phyloP scores from a whole-genome alignment of 768 basidiomycete genomes.

The Trametes villosa region DNA sequence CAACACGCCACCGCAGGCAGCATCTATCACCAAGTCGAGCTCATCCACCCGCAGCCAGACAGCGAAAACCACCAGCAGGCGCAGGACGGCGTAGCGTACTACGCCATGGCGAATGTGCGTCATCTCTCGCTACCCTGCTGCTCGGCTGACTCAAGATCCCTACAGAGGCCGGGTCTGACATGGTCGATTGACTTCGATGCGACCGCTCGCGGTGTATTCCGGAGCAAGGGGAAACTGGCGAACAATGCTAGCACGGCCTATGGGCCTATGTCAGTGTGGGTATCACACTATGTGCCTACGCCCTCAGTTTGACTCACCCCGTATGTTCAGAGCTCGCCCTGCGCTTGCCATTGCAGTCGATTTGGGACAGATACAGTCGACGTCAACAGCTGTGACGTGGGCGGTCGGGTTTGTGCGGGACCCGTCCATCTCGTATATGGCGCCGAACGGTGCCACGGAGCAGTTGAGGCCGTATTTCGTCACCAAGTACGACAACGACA shows the following conservation, averaged over 20 bases:
- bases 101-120: constrained; percentile 14
- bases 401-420: constrained; percentile 33
- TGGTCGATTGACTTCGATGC: neutral
- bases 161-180: neutral
- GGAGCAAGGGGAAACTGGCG: constrained; percentile 17
- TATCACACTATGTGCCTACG: neutral
- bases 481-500: neutral
- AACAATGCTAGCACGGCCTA: constrained; percentile 9
- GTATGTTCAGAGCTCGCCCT: neutral
- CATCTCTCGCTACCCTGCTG: too few relatives aligned
- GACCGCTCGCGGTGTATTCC: constrained; percentile 25
- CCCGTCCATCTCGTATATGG: constrained; percentile 30
- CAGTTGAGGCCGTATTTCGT: constrained; percentile 26
- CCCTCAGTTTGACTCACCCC: neutral
- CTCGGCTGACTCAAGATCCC: neutral
- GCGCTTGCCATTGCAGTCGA: constrained; percentile 28
- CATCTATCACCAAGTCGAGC: constrained; percentile 15
- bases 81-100: constrained; percentile 18
- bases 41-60: neutral
- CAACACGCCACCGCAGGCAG: neutral
- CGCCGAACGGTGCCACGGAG: constrained; percentile 10
- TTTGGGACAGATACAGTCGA: constrained; percentile 28
- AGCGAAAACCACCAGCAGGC: constrained; percentile 11
- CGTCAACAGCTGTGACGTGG: constrained; percentile 30
- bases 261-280: constrained; percentile 20